Percentiles rank a stretch among this genome's conserved stretches.
These are phyloP conservation scores for Phaeolepiota aurea DNA, from an alignment of 768 basidiomycete species.

Conservation along the genomic window DNA sequence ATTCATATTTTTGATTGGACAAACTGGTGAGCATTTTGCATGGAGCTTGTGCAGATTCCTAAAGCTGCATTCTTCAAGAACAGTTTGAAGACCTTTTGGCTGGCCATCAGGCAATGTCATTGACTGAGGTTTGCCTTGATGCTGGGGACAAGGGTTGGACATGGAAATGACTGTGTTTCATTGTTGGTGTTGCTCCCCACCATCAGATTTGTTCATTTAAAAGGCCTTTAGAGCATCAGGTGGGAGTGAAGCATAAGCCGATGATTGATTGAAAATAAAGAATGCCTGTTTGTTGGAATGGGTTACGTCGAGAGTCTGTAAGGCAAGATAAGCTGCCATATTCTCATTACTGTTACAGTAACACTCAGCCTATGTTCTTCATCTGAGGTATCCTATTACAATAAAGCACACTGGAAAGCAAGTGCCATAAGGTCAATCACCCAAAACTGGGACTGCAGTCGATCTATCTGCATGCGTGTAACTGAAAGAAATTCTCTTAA, in stretches of 20 bases:
- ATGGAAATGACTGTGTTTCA: constrained; percentile 27
- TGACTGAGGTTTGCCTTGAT: constrained; percentile 19
- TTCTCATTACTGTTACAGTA: too few species aligned
- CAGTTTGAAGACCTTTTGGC: constrained; percentile 6
- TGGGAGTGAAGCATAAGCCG: constrained; percentile 27
- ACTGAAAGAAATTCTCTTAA: too few species aligned
- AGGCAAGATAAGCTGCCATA: too few species aligned
- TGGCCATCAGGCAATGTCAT: constrained; percentile 23
- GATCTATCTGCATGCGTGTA: too few species aligned
- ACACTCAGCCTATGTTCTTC: too few species aligned
- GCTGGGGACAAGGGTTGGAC: constrained; percentile 18
- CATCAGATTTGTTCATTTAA: constrained; percentile 32
- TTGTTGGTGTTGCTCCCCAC: constrained; percentile 26
- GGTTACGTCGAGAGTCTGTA: constrained; percentile 24
- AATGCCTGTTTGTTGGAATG: constrained; percentile 21
- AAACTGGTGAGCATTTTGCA: constrained; percentile 7
- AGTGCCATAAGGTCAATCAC: too few species aligned
- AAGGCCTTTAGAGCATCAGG: constrained; percentile 31
- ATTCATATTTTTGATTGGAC: constrained; percentile 4
- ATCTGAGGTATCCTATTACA: too few species aligned
- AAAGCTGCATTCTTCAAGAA: constrained; percentile 3
- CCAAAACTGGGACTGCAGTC: too few species aligned
- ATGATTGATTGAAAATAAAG: constrained; percentile 35
- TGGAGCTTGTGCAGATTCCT: background rate
- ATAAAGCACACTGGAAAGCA: too few species aligned